phyloP scores from a whole-genome alignment of 768 basidiomycete species.

The Pleurotus tuber-regium region DNA sequence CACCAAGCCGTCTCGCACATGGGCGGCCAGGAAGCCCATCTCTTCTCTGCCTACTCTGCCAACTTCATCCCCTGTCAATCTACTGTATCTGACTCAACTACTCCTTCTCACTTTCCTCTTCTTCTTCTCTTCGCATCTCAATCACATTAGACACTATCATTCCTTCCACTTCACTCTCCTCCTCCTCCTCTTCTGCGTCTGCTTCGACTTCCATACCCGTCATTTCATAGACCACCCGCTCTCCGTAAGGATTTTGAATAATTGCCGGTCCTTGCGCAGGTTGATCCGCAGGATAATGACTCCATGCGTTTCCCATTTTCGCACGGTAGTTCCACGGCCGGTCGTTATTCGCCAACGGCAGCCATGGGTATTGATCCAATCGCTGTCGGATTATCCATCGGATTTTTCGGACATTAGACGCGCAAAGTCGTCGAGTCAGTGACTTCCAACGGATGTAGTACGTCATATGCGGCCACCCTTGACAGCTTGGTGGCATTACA shows the following conservation, averaged over 20 bases:
- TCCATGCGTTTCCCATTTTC: not conserved
- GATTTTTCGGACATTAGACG: not conserved
- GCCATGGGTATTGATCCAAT: not conserved
- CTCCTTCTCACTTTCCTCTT: not conserved
- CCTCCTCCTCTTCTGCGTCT: not conserved
- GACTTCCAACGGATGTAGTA: not conserved
- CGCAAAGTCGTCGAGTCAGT: not conserved
- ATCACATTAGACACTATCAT: not conserved
- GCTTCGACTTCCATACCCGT: not conserved
- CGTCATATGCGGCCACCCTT: not conserved
- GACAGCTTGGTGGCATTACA: not conserved
- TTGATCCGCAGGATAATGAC: not conserved
- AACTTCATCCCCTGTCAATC: not conserved
- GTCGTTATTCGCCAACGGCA: not conserved
- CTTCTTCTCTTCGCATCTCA: not conserved
- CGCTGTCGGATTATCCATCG: not conserved
- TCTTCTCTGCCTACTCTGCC: not conserved
- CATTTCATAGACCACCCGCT: not conserved
- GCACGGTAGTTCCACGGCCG: not conserved
- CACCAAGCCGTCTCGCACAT: not conserved
- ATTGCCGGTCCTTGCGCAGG: not conserved
- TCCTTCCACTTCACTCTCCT: not conserved
- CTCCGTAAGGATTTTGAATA: not conserved
- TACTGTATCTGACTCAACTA: not conserved
- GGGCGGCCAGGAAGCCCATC: not conserved